Evolutionary conservation across 1,139 yeast species (phyloP).

Genomic region (Candida neerlandica): DNA sequence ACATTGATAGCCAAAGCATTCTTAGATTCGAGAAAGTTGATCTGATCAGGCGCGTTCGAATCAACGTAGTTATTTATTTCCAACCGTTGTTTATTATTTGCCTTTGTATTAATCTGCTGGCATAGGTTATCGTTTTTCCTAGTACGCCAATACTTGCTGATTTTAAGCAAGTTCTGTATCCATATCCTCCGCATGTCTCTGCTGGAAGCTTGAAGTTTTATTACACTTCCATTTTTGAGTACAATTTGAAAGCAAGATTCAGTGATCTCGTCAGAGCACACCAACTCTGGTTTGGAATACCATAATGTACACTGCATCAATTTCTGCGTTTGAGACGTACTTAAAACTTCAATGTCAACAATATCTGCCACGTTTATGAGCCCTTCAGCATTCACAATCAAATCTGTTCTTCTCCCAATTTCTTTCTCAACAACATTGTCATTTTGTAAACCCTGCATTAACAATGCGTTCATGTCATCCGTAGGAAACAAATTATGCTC

Average conservation of each 20-base stretch:
- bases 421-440: conserved; percentile 66
- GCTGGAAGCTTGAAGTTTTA: conserved; percentile 63
- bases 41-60: conserved; percentile 52
- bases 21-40: conserved; percentile 54
- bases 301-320: conserved; percentile 47
- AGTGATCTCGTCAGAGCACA: conserved; percentile 32
- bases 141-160: conserved; percentile 62
- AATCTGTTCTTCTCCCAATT: conserved; percentile 60
- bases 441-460: conserved; percentile 44
- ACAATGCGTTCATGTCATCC: conserved; percentile 66
- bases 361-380: conserved; percentile 62
- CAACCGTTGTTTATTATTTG: conserved; percentile 48
- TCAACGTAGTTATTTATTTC: conserved; percentile 61
- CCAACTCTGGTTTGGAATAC: conserved; percentile 30
- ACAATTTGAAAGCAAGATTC: conserved; percentile 57
- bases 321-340: conserved; percentile 34
- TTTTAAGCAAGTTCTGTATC: conserved; percentile 51
- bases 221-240: conserved; percentile 46
- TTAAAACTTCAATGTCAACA: conserved; percentile 33
- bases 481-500: conserved; percentile 38
- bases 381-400: conserved; percentile 60
- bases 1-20: conserved; percentile 5
- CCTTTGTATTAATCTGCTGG: conserved; percentile 39
- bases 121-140: conserved; percentile 46
- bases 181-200: conserved; percentile 59